Percentiles rank a stretch among this genome's conserved stretches.
phyloP scores from a whole-genome alignment of 139 green algal genomes.

The Chlamydomonas sp. region DNA sequence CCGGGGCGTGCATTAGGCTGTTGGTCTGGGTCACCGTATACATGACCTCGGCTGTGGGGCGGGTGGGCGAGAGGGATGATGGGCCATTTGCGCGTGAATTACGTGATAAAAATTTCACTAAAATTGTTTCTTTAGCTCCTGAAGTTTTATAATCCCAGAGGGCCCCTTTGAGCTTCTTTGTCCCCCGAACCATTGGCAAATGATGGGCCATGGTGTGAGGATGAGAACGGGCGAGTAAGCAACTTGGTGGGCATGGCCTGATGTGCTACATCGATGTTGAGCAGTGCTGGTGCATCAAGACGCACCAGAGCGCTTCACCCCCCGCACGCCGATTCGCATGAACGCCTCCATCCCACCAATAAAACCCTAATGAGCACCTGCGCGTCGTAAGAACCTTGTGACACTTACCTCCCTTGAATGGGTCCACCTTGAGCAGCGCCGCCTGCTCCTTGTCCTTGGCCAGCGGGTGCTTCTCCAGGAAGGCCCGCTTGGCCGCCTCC shows the following conservation, averaged over 20 bases:
- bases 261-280: no score
- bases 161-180: no score
- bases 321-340: not conserved
- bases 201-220: no score
- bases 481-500: constrained; percentile 72
- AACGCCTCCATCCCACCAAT: not conserved
- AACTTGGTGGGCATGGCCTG: no score
- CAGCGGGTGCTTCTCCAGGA: constrained; percentile 78
- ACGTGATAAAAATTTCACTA: not conserved
- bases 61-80: no score
- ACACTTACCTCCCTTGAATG: constrained; percentile 38
- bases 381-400: no score
- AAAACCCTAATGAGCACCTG: not conserved
- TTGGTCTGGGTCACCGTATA: constrained; percentile 68
- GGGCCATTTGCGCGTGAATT: not conserved
- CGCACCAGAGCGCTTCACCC: no score
- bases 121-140: no score
- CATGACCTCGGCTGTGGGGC: constrained; percentile 42
- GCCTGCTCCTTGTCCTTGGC: constrained; percentile 60
- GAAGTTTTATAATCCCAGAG: no score
- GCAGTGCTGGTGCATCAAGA: no score
- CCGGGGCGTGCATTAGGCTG: constrained; percentile 48
- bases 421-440: constrained; percentile 41
- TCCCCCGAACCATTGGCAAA: no score
- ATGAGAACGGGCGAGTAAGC: no score